These are phyloP conservation scores for Salix exigua DNA, from an alignment of 345 rosid species.

Conservation along the genomic window DNA sequence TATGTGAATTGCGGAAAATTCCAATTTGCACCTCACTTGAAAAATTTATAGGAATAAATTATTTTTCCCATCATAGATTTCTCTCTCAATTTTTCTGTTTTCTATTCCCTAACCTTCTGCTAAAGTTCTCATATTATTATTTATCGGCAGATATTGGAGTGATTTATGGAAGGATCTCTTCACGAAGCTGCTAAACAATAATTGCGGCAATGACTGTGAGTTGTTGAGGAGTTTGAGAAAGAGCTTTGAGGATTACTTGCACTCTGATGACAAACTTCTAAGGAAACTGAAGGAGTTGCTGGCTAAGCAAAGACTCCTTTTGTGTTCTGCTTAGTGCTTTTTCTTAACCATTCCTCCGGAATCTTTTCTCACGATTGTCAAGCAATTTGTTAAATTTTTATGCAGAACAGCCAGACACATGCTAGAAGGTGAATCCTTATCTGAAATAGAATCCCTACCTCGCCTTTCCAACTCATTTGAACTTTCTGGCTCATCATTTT, in stretches of 20 bases:
- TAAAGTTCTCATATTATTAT: background rate
- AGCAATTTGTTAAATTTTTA: background rate
- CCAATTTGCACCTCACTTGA: background rate
- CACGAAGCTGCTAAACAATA: slow-evolving; percentile 56
- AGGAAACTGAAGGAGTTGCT: slow-evolving; percentile 66
- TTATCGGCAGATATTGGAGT: slow-evolving; percentile 70
- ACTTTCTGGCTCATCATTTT: background rate
- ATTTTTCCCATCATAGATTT: background rate
- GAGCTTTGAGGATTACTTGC: slow-evolving; percentile 55
- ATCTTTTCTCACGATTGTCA: no score
- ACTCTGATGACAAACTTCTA: slow-evolving; percentile 51
- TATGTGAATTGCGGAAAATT: background rate
- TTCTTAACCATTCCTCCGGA: background rate
- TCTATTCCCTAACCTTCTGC: background rate
- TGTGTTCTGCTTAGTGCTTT: slow-evolving; percentile 49
- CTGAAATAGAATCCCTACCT: background rate
- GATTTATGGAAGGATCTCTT: slow-evolving; percentile 74
- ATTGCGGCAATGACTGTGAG: slow-evolving; percentile 34
- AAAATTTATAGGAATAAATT: background rate
- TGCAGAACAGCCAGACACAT: background rate
- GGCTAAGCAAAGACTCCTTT: slow-evolving; percentile 62
- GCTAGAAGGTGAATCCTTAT: background rate
- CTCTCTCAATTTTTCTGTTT: background rate
- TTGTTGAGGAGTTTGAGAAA: slow-evolving; percentile 55
- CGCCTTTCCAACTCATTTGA: background rate